Base-by-base conservation (phyloP, 2,329 filamentous ascomycete species). In the Sclerotiophoma versabilis region DNA sequence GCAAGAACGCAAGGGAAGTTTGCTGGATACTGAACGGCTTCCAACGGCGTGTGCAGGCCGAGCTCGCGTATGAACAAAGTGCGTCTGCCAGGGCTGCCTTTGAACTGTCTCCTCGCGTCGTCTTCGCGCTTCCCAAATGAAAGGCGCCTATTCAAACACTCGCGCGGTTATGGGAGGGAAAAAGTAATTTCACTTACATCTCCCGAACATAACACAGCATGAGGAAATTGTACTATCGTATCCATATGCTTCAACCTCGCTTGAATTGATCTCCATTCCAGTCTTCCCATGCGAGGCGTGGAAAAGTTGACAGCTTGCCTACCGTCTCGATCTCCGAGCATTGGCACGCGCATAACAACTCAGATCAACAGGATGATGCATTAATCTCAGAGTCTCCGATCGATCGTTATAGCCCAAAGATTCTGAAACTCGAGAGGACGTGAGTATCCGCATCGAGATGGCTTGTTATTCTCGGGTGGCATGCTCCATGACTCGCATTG, bases 251-350 rank as follows among this genome's bases (percentile, higher is more conserved):
- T 9, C 22, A 11, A 42, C 42, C 43, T 43, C 44, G 20, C 50
- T 44, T 54, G 26, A 15, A 11, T 34, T 6, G 5, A 29, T 25
- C 14, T 33, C n/a, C 51, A 54, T 54, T 54, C 51, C 51, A 46
- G 42, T 41, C 27, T 26, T 41, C 15, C 51, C 45, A 49, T 54
- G 39, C 41, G 45, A 54, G 39, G 45, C 39, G 38, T 49, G 20
- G 39, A 34, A 14, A 5, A 33, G 11, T 23, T 25, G 45, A 54
- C 20, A 33, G 32, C 25, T 37, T 41, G 9, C 26, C 29, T 15
- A 19, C 10, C 43, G 27, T 47, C 6, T 29, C 22, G 14, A 42
- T 30, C 20, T 36, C 20, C 17, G 36, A 10, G 23, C 12, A 25
- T 42, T 36, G 34, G 36, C 49, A 47, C 36, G 49, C 49, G 29